Evolutionary conservation across 129 eudicot genomes (phyloP).

Genomic region (Artemisia argyi): DNA sequence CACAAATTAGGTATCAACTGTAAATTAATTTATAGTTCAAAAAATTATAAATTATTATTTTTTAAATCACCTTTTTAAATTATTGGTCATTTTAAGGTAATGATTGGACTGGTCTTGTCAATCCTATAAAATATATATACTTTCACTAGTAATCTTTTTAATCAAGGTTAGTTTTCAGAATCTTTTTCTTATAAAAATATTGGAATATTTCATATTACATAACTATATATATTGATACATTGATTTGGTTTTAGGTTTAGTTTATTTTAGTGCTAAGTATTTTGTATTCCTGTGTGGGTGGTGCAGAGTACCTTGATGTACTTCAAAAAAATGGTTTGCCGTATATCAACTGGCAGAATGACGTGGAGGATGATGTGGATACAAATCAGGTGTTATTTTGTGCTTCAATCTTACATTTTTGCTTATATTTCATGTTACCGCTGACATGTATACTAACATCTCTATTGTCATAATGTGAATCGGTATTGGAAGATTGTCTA

Average conservation of each 20-base stretch:
- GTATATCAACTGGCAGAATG: slow-evolving; percentile 44
- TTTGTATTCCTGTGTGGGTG: neutral
- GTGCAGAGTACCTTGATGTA: slow-evolving; percentile 48
- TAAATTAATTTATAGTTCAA: no score
- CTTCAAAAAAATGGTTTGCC: slow-evolving; percentile 39
- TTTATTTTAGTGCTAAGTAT: neutral
- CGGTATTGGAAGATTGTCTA: neutral
- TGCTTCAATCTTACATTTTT: neutral
- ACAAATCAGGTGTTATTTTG: slow-evolving; percentile 43
- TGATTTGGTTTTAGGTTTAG: neutral
- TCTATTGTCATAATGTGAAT: neutral
- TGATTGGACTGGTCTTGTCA: no score
- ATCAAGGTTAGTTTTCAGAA: neutral
- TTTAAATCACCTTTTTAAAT: no score
- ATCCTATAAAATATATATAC: no score
- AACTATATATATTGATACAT: no score
- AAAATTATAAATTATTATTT: no score
- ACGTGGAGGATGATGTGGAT: slow-evolving; percentile 43
- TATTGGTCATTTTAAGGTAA: no score
- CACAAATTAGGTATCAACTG: no score
- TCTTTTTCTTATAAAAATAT: no score
- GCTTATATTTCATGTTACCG: neutral
- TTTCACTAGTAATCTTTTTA: no score
- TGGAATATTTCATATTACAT: no score
- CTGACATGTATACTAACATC: slow-evolving; percentile 3